Evolutionary conservation across 2,329 filamentous ascomycete genomes (phyloP).

Genomic region (Claviceps paspali): DNA sequence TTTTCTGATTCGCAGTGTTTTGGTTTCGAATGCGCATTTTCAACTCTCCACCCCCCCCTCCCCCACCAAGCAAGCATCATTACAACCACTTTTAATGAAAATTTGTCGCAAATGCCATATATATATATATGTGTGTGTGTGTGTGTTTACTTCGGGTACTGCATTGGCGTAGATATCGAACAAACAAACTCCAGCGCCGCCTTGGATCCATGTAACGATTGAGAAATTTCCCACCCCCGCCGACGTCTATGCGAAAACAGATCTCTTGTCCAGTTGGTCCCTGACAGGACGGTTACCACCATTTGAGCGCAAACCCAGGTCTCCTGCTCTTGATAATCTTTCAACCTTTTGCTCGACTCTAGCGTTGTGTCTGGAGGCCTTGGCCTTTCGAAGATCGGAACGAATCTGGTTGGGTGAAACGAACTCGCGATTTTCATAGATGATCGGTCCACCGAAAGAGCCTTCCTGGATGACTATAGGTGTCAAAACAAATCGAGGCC

Average conservation of each 20-base stretch:
- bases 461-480: constrained; percentile 93
- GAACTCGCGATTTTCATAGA: constrained; percentile 97
- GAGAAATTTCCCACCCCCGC: not conserved
- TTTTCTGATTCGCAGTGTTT: not conserved
- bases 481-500: constrained; percentile 81
- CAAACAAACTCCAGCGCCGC: constrained; percentile 2
- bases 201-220: not conserved
- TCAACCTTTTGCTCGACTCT: constrained; percentile 62
- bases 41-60: too few relatives aligned
- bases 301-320: constrained; percentile 57
- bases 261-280: constrained; percentile 60
- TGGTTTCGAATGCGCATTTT: not conserved
- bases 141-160: not conserved
- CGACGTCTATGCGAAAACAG: constrained; percentile 50
- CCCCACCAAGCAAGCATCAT: too few relatives aligned
- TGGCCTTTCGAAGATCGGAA: constrained; percentile 59
- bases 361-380: constrained; percentile 63
- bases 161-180: not conserved
- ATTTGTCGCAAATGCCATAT: too few relatives aligned
- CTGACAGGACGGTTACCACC: constrained; percentile 47
- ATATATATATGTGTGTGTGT: too few relatives aligned
- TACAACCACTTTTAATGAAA: too few relatives aligned
- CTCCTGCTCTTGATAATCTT: constrained; percentile 56
- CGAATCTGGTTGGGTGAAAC: constrained; percentile 91
- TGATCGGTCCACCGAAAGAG: constrained; percentile 87